Percentiles rank a stretch among this genome's conserved stretches.
These are phyloP conservation scores for Xylaria sp. DNA, from an alignment of 2,329 filamentous ascomycete species.

Conservation along the genomic window DNA sequence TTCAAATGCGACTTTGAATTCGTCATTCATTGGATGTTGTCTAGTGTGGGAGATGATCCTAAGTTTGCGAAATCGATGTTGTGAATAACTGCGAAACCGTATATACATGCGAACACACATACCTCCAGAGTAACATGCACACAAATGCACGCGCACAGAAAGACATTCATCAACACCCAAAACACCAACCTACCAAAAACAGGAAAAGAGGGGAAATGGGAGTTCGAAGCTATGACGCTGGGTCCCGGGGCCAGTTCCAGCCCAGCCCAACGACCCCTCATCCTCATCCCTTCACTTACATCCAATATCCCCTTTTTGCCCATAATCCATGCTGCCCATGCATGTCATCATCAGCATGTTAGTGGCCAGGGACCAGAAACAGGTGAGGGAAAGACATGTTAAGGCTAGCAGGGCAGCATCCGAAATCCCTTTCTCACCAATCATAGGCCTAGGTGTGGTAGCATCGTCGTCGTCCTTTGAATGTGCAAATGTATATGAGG, in stretches of 20 bases:
- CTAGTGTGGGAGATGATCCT: background rate
- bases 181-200: slow-evolving; percentile 10
- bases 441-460: slow-evolving; percentile 31
- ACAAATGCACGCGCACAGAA: slow-evolving; percentile 5
- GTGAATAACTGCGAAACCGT: background rate
- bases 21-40: background rate
- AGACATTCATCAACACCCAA: slow-evolving; percentile 4
- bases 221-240: slow-evolving; percentile 21
- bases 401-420: slow-evolving; percentile 7
- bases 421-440: slow-evolving; percentile 22
- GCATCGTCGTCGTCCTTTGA: slow-evolving; percentile 17
- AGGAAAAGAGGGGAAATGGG: slow-evolving; percentile 11
- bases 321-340: slow-evolving; percentile 27
- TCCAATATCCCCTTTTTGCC: slow-evolving; percentile 1
- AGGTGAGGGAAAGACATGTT: background rate
- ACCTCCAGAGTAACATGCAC: slow-evolving; percentile 3
- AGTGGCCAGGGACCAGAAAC: slow-evolving; percentile 21
- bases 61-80: background rate
- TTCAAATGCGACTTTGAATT: background rate
- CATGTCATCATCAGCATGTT: slow-evolving; percentile 31
- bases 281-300: slow-evolving; percentile 1
- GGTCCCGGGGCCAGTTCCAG: slow-evolving; percentile 1
- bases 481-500: background rate
- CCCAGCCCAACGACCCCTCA: slow-evolving; percentile 18
- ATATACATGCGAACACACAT: background rate